Evolutionary conservation across 306 rosid species (phyloP).

Genomic region (Vachellia pachyceras): DNA sequence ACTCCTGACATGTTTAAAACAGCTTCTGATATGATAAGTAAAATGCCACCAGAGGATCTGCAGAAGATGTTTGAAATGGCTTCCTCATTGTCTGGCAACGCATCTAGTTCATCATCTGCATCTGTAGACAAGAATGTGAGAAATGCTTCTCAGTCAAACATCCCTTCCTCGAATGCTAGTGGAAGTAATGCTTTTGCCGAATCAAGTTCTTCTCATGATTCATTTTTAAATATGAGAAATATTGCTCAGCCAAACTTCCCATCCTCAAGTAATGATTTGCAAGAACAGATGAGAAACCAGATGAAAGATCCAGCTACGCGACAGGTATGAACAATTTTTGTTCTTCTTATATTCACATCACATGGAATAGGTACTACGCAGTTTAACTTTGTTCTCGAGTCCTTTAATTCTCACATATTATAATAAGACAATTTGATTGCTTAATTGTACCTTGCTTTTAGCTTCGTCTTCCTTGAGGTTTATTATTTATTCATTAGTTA

Average conservation of each 20-base stretch:
- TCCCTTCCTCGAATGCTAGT: conserved; percentile 50
- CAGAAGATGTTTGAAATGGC: conserved; percentile 91
- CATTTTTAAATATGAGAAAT: conserved; percentile 55
- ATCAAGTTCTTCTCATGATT: conserved; percentile 53
- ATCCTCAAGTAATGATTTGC: conserved; percentile 71
- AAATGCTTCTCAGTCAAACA: conserved; percentile 43
- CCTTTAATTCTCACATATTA: conserved; percentile 10
- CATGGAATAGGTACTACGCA: conserved; percentile 28
- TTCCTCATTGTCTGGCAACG: conserved; percentile 67
- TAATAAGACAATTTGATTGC: conserved; percentile 1
- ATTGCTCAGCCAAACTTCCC: conserved; percentile 66
- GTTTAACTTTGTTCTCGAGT: background rate
- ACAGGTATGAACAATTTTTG: conserved; percentile 65
- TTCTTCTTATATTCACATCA: background rate
- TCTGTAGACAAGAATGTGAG: conserved; percentile 42
- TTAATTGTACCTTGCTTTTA: conserved; percentile 8
- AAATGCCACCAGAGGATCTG: conserved; percentile 83
- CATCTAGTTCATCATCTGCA: conserved; percentile 50
- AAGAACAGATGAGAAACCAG: conserved; percentile 96
- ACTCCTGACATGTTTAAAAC: conserved; percentile 91
- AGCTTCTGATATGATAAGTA: conserved; percentile 79
- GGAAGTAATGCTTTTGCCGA: conserved; percentile 50
- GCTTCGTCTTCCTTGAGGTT: conserved; percentile 15
- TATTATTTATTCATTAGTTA: no score
- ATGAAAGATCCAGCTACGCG: conserved; percentile 96